Evolutionary conservation across 78 protist species (phyloP), one percentile per base, ranked within the genome.

Genomic region (Kipferlia bialata): DNA sequence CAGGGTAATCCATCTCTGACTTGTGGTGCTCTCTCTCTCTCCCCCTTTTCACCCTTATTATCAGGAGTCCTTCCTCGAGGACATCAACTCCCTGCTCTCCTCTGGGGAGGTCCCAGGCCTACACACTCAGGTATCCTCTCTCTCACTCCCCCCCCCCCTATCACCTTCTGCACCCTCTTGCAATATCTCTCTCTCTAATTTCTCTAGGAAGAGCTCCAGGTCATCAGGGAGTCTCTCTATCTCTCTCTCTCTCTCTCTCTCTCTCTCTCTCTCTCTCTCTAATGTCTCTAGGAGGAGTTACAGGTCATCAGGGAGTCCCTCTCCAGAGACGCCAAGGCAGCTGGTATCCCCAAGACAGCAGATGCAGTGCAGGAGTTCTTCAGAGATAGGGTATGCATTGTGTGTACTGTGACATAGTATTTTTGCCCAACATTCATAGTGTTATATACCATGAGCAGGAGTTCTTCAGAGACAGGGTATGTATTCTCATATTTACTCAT

Each of bases 1-100:
- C 36, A 53, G 24, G 24, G 24, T 24, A 53, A 53, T 53, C 24
- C 57, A n/a, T n/a, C 24, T 24, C 57, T 53, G 36, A 53, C 57
- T 53, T 53, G 36, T n/a, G n/a, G n/a, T n/a, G n/a, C n/a, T n/a
- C n/a, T n/a, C n/a, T n/a, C n/a, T n/a, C n/a, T n/a, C n/a, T n/a
- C n/a, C n/a, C n/a, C n/a, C n/a, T n/a, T n/a, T n/a, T n/a, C n/a
- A n/a, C n/a, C n/a, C n/a, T n/a, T n/a, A n/a, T n/a, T n/a, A n/a
- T n/a, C n/a, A n/a, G n/a, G 88, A 83, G 75, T 10, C 70, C 26
- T 85, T 85, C 61, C 33, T 85, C 31, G 89, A 85, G 64, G 85
- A 81, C 73, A 77, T 85, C 74, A 85, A 85, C 72, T 65, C 71
- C 66, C 67, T 85, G 33, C 12, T n/a, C n/a, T n/a, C n/a, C n/a